phyloP scores from a whole-genome alignment of 2,329 filamentous ascomycete genomes.

The Hypomyces rosellus region DNA sequence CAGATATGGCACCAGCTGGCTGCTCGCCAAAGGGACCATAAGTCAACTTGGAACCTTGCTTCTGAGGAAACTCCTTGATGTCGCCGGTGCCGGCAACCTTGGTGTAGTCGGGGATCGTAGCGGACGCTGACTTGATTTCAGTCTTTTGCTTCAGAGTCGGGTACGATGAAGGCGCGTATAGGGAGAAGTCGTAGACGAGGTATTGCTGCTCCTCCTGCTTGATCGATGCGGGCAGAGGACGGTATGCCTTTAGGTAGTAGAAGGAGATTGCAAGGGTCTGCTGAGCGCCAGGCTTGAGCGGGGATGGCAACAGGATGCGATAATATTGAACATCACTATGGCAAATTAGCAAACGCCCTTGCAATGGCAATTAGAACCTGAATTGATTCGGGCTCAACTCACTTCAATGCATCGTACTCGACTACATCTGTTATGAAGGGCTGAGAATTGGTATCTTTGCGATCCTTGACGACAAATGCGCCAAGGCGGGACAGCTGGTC shows the following conservation, averaged over 20 bases:
- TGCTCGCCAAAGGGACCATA: slow-evolving; percentile 86
- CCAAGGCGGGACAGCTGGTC: slow-evolving; percentile 71
- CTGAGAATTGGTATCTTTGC: slow-evolving; percentile 65
- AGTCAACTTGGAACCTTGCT: slow-evolving; percentile 76
- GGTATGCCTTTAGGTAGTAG: slow-evolving; percentile 70
- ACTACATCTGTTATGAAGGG: slow-evolving; percentile 65
- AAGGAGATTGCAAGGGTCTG: slow-evolving; percentile 85
- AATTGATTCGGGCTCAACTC: slow-evolving; percentile 13
- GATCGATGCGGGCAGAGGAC: slow-evolving; percentile 74
- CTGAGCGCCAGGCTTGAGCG: slow-evolving; percentile 69
- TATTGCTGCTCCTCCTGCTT: slow-evolving; percentile 83
- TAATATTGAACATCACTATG: slow-evolving; percentile 72
- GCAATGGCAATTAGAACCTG: neutral
- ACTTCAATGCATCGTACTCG: slow-evolving; percentile 57
- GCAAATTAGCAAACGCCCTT: neutral
- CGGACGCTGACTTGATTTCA: slow-evolving; percentile 79
- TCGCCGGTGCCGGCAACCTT: slow-evolving; percentile 56
- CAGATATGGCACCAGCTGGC: slow-evolving; percentile 67
- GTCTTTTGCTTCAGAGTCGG: slow-evolving; percentile 90
- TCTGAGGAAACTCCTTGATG: slow-evolving; percentile 63
- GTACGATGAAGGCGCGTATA: slow-evolving; percentile 80
- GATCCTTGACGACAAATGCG: slow-evolving; percentile 85
- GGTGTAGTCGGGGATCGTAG: slow-evolving; percentile 79
- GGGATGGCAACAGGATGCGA: slow-evolving; percentile 68
- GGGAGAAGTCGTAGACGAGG: slow-evolving; percentile 78